Base-by-base conservation (phyloP, 2,329 filamentous ascomycete species). In the Sarocladium kiliense region DNA sequence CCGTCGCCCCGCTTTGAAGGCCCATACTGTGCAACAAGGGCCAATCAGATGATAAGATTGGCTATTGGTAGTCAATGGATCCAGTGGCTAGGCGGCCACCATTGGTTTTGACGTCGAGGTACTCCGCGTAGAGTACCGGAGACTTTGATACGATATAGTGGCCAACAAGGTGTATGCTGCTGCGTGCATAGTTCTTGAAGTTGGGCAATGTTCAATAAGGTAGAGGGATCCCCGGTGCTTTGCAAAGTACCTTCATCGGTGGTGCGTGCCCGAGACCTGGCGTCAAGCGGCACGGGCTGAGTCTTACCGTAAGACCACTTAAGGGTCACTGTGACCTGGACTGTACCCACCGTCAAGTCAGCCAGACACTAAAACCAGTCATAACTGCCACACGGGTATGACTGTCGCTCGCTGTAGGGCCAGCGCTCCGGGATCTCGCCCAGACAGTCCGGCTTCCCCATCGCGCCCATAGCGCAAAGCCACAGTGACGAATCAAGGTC, bases 391-490 rank as follows among this genome's bases (percentile, higher is more conserved):
- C 19, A n/a, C n/a, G n/a, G n/a, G n/a, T n/a, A n/a, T n/a, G 10
- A 23, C 14, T 18, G 23, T 23, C 12, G 14, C 7, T 18, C 14
- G 3, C 19, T 21, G 12, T 18, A 30, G 27, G 27, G 44, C 25
- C 44, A 27, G 3, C 11, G 44, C 25, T 47, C 25, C 44, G 25
- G 23, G 25, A 47, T 27, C 6, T 23, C 44, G 44, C 44, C 21
- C 25, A 47, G 44, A 21, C 21, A 47, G 25, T 16, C 23, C 44
- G 25, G 44, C 44, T 21, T 23, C n/a, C 18, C 12, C 23, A 47
- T 47, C 27, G 25, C 44, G 44, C n/a, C 44, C 25, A 30, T 47
- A 47, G 44, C 25, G 23, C 16, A n/a, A 47, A 47, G 44, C 44
- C 44, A 47, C 25, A 47, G 44, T 18, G 23, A 47, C 21, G 23